A percentile compares a stretch with the other conserved stretches of the same genome.
Conservation (phyloP, 495 filamentous ascomycete genomes). For the Evansstolkia leycettana region DNA sequence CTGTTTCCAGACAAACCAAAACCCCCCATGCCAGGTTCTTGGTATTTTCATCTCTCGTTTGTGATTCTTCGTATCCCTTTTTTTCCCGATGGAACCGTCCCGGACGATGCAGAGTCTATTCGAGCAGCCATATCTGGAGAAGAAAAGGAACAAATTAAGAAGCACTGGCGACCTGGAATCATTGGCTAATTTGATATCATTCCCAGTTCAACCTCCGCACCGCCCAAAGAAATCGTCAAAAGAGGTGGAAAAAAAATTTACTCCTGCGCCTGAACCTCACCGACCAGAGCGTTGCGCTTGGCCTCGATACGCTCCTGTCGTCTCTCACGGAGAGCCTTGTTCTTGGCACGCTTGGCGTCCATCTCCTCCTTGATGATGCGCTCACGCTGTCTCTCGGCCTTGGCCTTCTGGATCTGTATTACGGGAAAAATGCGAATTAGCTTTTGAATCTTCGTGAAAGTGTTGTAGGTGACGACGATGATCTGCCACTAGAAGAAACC, state of each 20-base stretch:
- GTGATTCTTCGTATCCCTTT: not conserved
- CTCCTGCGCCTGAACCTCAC: constrained; percentile 51
- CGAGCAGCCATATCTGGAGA: constrained; percentile 10
- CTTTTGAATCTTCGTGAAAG: constrained; percentile 1
- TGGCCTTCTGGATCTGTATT: constrained; percentile 93
- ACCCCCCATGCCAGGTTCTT: not conserved
- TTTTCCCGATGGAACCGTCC: constrained; percentile 2
- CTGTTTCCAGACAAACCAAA: not conserved
- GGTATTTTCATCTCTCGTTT: not conserved
- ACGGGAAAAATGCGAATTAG: constrained; percentile 17
- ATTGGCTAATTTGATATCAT: constrained; percentile 11
- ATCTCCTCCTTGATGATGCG: constrained; percentile 93
- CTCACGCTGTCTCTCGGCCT: constrained; percentile 97
- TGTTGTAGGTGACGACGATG: not conserved
- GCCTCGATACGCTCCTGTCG: constrained; percentile 74
- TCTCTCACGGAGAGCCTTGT: constrained; percentile 97
- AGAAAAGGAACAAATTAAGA: constrained; percentile 10
- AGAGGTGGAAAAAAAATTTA: constrained; percentile 31
- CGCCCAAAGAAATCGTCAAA: constrained; percentile 23
- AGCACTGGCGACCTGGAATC: constrained; percentile 1
- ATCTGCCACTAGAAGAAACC: no score
- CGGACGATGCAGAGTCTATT: constrained; percentile 12
- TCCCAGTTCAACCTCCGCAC: constrained; percentile 28
- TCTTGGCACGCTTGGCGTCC: constrained; percentile 98
- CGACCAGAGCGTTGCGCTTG: constrained; percentile 78